phyloP scores from a whole-genome alignment of 441 rosid species.

The Euphorbia schlechtendalii region DNA sequence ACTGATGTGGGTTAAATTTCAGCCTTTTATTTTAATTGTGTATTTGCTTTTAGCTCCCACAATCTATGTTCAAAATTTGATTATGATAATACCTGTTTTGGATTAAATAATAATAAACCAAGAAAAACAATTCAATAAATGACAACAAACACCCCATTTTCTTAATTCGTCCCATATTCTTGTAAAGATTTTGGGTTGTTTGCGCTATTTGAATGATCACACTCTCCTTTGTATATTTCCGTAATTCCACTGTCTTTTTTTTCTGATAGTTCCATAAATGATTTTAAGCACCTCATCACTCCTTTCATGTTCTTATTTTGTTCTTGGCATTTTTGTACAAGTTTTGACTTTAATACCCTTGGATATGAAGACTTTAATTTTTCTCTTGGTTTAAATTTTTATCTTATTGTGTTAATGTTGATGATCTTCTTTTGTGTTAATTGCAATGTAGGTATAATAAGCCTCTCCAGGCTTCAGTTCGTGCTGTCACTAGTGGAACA shows the following conservation, averaged over 20 bases:
- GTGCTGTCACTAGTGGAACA: no score
- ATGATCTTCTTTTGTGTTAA: neutral
- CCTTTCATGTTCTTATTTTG: neutral
- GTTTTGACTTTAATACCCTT: neutral
- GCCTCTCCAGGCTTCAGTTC: slow-evolving; percentile 95
- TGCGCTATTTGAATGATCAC: neutral
- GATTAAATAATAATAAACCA: slow-evolving; percentile 1
- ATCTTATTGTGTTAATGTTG: neutral
- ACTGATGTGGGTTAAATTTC: slow-evolving; percentile 53
- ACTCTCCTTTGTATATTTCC: neutral
- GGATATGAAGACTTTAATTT: neutral
- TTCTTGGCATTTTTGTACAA: neutral
- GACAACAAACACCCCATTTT: neutral
- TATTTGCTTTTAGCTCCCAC: neutral
- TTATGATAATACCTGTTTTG: neutral
- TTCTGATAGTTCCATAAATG: neutral
- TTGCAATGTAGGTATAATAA: slow-evolving; percentile 69
- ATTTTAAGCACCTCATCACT: neutral
- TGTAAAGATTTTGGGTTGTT: neutral
- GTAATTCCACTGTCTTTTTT: neutral
- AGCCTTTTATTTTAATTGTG: slow-evolving; percentile 1
- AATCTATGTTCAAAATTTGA: slow-evolving; percentile 7
- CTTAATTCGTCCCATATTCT: slow-evolving; percentile 2
- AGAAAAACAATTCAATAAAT: slow-evolving; percentile 3
- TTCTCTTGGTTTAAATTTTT: neutral